Evolutionary conservation across 1,284 basidiomycete species (phyloP), one percentile per base, ranked within the genome.

Genomic region (Gomphus bonarii): DNA sequence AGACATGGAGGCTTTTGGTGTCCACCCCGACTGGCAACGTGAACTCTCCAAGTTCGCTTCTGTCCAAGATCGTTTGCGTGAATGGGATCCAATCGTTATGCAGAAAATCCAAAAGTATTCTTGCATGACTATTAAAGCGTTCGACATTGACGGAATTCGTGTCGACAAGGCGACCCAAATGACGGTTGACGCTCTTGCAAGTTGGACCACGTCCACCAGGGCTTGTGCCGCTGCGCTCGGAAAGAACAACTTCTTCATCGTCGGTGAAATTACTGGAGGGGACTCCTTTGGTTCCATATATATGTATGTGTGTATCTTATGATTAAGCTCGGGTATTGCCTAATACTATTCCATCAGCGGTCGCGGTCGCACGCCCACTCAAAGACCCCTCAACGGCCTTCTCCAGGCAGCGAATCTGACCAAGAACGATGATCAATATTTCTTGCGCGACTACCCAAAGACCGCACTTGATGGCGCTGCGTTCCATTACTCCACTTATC

Each of bases 1-100:
- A 61, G 92, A 95, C 72, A 89, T 91, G 79, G 92, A 95, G 69
- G 92, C 92, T 60, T 95, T 95, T 68, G 92, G 92, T 85, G 91
- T 95, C 38, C 91, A 89, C 66, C 85, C 86, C n/a, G 87, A 91
- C 69, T 93, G 88, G 88, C 80, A 95, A 66, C 91, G 92, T 79
- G 89, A 95, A 69, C 73, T 95, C 30, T 82, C 90, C 63, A 95
- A 95, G 69, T 95, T 95, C 70, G 91, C 92, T 42, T 93, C 91
- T 57, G 91, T 95, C 4, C 92, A 95, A 67, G 92, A 95, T 69
- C 89, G 91, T 79, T 78, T 95, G 48, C 80, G 91, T 57, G 91
- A 94, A 72, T 93, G 92, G 92, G 80, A 83, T 28, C 80, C 85
- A 0, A 66, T 74, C 3, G 90, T 91, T 50, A 84, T 87, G 76